phyloP scores from a whole-genome alignment of 495 filamentous ascomycete species.

The Neurospora hispaniola region DNA sequence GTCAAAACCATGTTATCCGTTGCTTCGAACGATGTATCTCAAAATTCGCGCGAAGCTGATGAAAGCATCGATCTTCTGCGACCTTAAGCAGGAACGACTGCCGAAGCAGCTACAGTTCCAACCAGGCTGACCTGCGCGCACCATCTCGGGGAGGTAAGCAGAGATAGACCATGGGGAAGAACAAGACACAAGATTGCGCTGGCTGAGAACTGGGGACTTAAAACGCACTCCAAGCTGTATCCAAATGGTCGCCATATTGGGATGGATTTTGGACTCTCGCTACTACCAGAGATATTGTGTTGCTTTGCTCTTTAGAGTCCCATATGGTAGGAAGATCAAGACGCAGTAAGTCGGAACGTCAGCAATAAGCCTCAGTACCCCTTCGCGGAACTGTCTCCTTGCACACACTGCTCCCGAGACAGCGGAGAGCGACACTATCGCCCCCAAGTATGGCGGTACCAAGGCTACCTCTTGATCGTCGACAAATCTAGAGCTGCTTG shows the following conservation, averaged over 20 bases:
- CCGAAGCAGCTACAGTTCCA: background rate
- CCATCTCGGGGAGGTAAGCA: background rate
- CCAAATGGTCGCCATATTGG: background rate
- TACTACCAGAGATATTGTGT: background rate
- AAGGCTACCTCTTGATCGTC: constrained; percentile 45
- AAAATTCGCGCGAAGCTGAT: background rate
- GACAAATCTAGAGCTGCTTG: constrained; percentile 76
- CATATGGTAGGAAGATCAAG: background rate
- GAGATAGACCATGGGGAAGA: background rate
- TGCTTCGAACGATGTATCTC: background rate
- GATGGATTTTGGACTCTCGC: background rate
- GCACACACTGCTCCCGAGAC: background rate
- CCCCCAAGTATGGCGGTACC: constrained; percentile 11
- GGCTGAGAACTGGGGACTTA: background rate
- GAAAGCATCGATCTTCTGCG: background rate
- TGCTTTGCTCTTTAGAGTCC: background rate
- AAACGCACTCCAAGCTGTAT: background rate
- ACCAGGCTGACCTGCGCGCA: background rate
- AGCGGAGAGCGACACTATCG: background rate
- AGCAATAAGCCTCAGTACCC: background rate
- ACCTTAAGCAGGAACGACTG: background rate
- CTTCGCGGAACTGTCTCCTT: background rate
- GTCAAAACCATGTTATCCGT: background rate
- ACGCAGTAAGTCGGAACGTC: background rate
- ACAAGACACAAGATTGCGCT: background rate